phyloP scores from a whole-genome alignment of 2,329 filamentous ascomycete species.

The Berkeleyomyces basicola region DNA sequence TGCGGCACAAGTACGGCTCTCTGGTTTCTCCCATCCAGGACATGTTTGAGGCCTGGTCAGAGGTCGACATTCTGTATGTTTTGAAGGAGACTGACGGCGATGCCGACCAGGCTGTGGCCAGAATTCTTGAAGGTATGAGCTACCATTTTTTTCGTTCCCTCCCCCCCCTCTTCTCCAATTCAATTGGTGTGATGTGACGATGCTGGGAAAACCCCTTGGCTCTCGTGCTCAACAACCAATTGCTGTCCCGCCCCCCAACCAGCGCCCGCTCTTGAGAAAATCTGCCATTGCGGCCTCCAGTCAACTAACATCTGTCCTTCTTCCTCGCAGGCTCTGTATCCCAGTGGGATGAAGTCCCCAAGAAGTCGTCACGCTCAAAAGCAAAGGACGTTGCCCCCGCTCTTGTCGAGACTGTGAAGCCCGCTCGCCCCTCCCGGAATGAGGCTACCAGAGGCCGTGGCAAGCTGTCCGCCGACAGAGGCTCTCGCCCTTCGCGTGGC shows the following conservation, averaged over 20 bases:
- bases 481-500: slow-evolving; percentile 44
- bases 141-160: not conserved
- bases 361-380: slow-evolving; percentile 63
- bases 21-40: slow-evolving; percentile 75
- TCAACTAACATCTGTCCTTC: not conserved
- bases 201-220: too few relatives aligned
- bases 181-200: too few relatives aligned
- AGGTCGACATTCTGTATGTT: slow-evolving; percentile 85
- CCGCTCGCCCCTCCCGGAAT: slow-evolving; percentile 40
- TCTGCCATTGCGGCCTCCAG: too few relatives aligned
- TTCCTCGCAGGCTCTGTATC: slow-evolving; percentile 49
- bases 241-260: too few relatives aligned
- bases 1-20: slow-evolving; percentile 75
- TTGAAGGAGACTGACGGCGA: slow-evolving; percentile 78
- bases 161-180: too few relatives aligned
- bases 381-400: slow-evolving; percentile 40
- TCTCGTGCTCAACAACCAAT: too few relatives aligned
- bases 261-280: too few relatives aligned
- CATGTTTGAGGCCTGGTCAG: slow-evolving; percentile 89
- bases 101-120: slow-evolving; percentile 55
- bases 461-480: slow-evolving; percentile 41
- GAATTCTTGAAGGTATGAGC: slow-evolving; percentile 58
- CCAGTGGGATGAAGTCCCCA: slow-evolving; percentile 72
- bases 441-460: slow-evolving; percentile 47
- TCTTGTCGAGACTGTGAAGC: slow-evolving; percentile 31